Evolutionary conservation across 2,329 filamentous ascomycete species (phyloP).

Genomic region (Trichoderma lentiforme): DNA sequence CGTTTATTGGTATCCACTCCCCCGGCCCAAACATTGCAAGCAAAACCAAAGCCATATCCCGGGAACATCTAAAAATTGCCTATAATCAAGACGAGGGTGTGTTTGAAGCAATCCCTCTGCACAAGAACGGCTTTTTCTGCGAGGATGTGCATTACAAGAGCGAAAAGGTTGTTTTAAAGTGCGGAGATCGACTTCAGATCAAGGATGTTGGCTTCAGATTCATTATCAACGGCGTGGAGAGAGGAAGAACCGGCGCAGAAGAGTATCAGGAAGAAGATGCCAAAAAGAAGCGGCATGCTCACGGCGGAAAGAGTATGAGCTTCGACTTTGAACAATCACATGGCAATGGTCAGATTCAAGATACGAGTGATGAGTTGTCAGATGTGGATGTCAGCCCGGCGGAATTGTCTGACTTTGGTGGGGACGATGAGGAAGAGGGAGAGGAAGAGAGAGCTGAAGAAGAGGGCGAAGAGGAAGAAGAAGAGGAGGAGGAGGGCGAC

Average conservation of each 20-base stretch:
- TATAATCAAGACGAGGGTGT: constrained; percentile 61
- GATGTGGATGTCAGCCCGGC: constrained; percentile 41
- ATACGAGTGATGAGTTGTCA: constrained; percentile 53
- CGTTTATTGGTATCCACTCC: constrained; percentile 70
- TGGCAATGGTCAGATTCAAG: constrained; percentile 53
- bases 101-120: constrained; percentile 62
- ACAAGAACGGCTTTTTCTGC: constrained; percentile 67
- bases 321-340: constrained; percentile 66
- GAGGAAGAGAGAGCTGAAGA: constrained; percentile 29
- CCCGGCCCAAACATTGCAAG: constrained; percentile 57
- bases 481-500: constrained; percentile 25
- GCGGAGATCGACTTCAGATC: constrained; percentile 67
- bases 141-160: constrained; percentile 58
- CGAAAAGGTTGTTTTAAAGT: constrained; percentile 55
- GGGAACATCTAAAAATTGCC: constrained; percentile 68
- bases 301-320: constrained; percentile 67
- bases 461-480: constrained; percentile 28
- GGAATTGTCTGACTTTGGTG: constrained; percentile 40
- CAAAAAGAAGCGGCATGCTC: constrained; percentile 48
- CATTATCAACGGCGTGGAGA: constrained; percentile 61
- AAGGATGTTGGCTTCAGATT: constrained; percentile 68
- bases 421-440: constrained; percentile 29
- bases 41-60: constrained; percentile 69
- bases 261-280: constrained; percentile 50
- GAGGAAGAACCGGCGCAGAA: constrained; percentile 57